phyloP scores from a whole-genome alignment of 768 basidiomycete species.

The Clavulina sp. region DNA sequence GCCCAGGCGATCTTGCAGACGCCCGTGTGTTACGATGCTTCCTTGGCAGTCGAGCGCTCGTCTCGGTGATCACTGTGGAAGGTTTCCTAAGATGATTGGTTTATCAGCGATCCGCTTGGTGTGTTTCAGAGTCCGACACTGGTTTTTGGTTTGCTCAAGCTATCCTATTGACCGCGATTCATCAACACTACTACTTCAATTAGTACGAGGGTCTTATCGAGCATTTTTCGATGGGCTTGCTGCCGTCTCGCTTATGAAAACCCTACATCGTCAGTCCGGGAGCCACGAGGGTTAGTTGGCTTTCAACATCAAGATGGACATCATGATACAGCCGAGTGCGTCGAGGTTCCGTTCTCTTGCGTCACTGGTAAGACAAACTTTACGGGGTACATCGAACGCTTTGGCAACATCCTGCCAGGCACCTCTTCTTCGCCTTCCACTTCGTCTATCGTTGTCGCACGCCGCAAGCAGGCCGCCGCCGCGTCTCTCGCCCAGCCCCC shows the following conservation, averaged over 20 bases:
- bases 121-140: background rate
- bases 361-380: background rate
- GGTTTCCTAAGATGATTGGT: background rate
- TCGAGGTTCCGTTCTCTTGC: background rate
- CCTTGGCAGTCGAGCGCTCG: background rate
- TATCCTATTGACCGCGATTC: background rate
- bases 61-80: background rate
- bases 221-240: background rate
- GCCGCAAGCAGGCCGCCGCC: background rate
- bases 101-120: background rate
- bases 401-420: background rate
- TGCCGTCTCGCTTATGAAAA: conserved; percentile 11
- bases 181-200: background rate
- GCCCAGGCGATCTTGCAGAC: background rate
- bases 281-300: conserved; percentile 17
- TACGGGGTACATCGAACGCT: background rate
- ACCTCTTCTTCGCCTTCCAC: background rate
- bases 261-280: conserved; percentile 17
- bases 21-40: background rate
- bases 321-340: background rate
- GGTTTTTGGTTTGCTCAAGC: background rate
- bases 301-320: conserved; percentile 12
- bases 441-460: background rate
- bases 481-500: background rate
- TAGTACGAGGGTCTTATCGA: background rate